Evolutionary conservation across 2,329 filamentous ascomycete genomes (phyloP), one percentile per base, ranked within the genome.

Genomic region (Ophiostoma australiae): DNA sequence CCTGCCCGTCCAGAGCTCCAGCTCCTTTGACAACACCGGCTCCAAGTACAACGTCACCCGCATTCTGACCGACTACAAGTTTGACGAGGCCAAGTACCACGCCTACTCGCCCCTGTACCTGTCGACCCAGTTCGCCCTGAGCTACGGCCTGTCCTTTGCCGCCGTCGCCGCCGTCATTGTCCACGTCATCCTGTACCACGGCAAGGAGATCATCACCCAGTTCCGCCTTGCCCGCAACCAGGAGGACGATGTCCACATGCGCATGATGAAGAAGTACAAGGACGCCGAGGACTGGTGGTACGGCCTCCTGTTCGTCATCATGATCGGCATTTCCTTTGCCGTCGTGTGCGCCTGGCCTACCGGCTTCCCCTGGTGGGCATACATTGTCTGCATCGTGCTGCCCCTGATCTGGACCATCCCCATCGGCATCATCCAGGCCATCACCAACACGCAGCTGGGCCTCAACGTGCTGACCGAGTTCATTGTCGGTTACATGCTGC

Each of bases 401-500:
- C 85, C 86, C 2, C 77, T 87, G 48, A 76, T 89, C 44, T 88
- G 86, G 84, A 82, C 86, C 69, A 83, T 89, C 33, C 87, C 87
- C 11, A 85, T 88, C 70, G 87, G 87, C 69, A 84, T 92, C 72
- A 87, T 92, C 44, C 85, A 91, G 76, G 90, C 89, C 52, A 83
- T 89, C 4, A 90, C 90, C 4, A 88, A 91, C 76, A 89, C 90
- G 77, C 82, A 91, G 80, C 88, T 92, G 52, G 89, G 89, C 1
- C 81, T 93, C 48, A 93, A 93, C 73, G 74, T 93, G 35, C 81
- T 93, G 73, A 91, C 90, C 0, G 90, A 92, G 79, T 91, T 92
- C 74, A 81, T 93, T 4, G 87, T 88, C 72, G 91, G 91, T 1
- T 93, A 93, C 76, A 90, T 93, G 75, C 89, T 91, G 73, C 90